Evolutionary conservation across 352 stramenopile species (phyloP), one percentile per base, ranked within the genome.

Genomic region (Pythium insidiosum): DNA sequence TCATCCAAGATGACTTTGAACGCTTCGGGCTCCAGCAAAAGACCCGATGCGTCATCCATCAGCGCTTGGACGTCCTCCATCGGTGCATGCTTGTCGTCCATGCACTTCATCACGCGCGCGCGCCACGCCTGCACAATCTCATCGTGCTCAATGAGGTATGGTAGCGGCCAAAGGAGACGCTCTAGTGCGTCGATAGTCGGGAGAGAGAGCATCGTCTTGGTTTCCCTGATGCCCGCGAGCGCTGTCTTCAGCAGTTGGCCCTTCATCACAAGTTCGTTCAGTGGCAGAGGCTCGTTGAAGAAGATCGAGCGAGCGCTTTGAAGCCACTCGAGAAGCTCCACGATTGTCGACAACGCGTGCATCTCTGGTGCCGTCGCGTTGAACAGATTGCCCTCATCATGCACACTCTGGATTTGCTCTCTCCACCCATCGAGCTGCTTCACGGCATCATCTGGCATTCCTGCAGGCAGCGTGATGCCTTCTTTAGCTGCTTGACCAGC

Each of bases 1-100:
- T 94, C 82, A 24, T 90, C 73, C 59, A 88, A 66, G 15, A 94
- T 65, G 35, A 80, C 45, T 29, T 86, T 83, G 42, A 92, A 84
- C 0, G 77, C 66, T 2, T 83, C 73, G n/a, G 81, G 69, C 35
- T 92, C 76, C 30, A 92, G 59, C 19, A 86, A 29, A 20, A 92
- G 47, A 3, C 52, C 56, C 42, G 63, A 73, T 4, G 75, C 75
- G 47, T 79, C 77, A 23, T 70, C 53, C 18, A 92, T 53, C 13
- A 89, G 37, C 12, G 47, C 36, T 40, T 84, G 74, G 4, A 88
- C 59, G 15, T 84, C 67, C 21, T 63, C 48, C 4, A 88, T 59
- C 9, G 45, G 59, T 0, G 73, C 69, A 22, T 80, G 72, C 20
- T 88, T 88, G 25, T 79, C 62, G 25, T 73, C 58, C 22, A 92